Percentiles rank a stretch among this genome's conserved stretches.
Conservation (phyloP, 2,329 filamentous ascomycete genomes). For the Parafenestella ontariensis region DNA sequence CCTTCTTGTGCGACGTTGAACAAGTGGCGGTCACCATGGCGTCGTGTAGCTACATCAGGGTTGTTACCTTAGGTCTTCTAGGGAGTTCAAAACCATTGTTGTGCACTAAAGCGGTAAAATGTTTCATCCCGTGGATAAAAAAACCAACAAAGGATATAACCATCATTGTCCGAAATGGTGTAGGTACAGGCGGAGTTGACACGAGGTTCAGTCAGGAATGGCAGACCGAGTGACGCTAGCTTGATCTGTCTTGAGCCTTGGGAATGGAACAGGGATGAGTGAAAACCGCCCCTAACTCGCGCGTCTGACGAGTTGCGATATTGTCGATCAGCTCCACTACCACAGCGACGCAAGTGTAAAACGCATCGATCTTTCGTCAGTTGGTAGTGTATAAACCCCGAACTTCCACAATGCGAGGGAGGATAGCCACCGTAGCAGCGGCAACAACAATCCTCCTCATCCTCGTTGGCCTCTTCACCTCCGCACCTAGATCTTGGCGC, state of each 20-base stretch:
- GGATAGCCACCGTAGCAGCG: neutral
- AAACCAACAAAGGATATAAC: too few species aligned
- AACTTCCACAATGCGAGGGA: slow-evolving; percentile 3
- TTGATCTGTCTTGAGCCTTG: neutral
- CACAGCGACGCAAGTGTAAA: too few species aligned
- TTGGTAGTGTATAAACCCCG: neutral
- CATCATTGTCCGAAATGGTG: neutral
- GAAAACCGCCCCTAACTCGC: neutral
- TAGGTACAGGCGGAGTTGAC: neutral
- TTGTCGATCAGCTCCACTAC: neutral
- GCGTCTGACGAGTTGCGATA: neutral
- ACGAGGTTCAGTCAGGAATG: neutral
- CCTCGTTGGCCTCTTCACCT: slow-evolving; percentile 3
- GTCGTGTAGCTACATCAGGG: neutral
- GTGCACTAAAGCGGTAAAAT: too few species aligned
- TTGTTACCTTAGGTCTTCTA: neutral
- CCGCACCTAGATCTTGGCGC: neutral
- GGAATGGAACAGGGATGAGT: neutral
- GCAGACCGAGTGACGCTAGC: neutral
- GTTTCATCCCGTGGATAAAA: too few species aligned
- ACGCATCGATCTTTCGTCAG: neutral
- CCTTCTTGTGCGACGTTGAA: neutral
- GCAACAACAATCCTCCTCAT: slow-evolving; percentile 5
- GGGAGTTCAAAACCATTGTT: too few species aligned
- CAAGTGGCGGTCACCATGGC: neutral